Conservation (phyloP, 2,329 filamentous ascomycete species). For the Rhytidhysteron rufulum region DNA sequence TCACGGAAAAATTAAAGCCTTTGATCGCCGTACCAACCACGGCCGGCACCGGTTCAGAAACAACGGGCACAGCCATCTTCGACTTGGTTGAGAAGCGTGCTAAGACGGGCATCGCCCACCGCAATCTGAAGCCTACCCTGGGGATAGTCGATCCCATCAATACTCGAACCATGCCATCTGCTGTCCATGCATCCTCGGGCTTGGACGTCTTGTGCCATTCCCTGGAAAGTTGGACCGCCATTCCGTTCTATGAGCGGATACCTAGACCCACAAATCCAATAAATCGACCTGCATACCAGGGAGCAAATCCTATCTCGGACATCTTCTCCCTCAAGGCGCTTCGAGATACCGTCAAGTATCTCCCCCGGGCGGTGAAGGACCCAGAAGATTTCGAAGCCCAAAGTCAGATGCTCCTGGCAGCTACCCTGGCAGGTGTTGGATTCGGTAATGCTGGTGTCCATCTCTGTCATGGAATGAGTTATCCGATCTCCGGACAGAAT, state of each 20-base stretch:
- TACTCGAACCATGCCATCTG: constrained; percentile 91
- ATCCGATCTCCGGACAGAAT: constrained; percentile 95
- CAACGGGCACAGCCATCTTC: constrained; percentile 96
- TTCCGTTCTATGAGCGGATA: constrained; percentile 82
- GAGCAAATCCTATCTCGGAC: constrained; percentile 95
- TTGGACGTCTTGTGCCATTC: constrained; percentile 94
- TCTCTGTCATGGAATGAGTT: constrained; percentile 88
- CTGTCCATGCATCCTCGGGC: constrained; percentile 87
- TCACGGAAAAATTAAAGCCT: constrained; percentile 67
- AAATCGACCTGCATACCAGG: constrained; percentile 88
- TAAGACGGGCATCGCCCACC: constrained; percentile 94
- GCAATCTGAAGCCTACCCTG: constrained; percentile 90
- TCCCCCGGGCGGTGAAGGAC: constrained; percentile 80
- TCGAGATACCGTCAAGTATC: constrained; percentile 80
- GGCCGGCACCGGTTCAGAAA: constrained; percentile 85
- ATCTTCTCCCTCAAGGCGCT: constrained; percentile 92
- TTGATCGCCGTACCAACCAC: constrained; percentile 82
- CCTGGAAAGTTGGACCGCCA: constrained; percentile 95
- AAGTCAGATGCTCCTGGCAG: constrained; percentile 89
- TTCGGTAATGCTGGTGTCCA: constrained; percentile 98
- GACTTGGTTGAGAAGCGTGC: constrained; percentile 84
- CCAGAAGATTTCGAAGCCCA: constrained; percentile 92
- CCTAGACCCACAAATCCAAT: constrained; percentile 88
- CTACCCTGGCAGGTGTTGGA: constrained; percentile 89
- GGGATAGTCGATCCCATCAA: constrained; percentile 86